Conservation (phyloP, 192 early-diverging fungal species). For the Oehlia diaphana region DNA sequence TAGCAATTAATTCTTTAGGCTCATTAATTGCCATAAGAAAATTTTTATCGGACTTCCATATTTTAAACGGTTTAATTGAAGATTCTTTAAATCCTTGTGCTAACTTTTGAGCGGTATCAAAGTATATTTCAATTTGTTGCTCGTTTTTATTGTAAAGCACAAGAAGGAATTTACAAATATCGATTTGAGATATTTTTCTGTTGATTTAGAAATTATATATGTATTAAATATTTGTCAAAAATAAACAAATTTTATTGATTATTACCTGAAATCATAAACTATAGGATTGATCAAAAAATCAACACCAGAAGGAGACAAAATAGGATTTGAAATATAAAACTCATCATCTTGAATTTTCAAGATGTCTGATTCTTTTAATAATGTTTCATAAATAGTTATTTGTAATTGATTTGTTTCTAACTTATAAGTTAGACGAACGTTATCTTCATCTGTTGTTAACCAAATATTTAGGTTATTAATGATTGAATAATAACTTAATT, state of each 20-base stretch:
- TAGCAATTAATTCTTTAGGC: constrained; percentile 18
- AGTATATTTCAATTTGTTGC: not conserved
- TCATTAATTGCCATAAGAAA: constrained; percentile 13
- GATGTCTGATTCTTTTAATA: not conserved
- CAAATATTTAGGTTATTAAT: no score
- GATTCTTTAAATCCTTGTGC: not conserved
- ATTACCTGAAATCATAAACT: constrained; percentile 3
- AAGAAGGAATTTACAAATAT: not conserved
- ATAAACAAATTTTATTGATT: no score
- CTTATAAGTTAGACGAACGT: no score
- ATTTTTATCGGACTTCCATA: not conserved
- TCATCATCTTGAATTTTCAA: not conserved
- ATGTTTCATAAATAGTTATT: constrained; percentile 1
- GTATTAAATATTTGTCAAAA: no score
- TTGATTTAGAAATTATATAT: no score
- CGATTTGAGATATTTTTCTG: not conserved
- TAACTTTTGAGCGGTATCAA: not conserved
- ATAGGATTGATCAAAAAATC: not conserved
- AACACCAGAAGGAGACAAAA: not conserved
- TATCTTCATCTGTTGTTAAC: no score
- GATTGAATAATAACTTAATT: no score
- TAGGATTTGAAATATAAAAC: not conserved
- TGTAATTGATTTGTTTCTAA: not conserved
- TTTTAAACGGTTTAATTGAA: not conserved
- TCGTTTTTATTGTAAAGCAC: not conserved